These are phyloP conservation scores for Anisodus tanguticus DNA, from an alignment of 257 asterid species.

Conservation along the genomic window DNA sequence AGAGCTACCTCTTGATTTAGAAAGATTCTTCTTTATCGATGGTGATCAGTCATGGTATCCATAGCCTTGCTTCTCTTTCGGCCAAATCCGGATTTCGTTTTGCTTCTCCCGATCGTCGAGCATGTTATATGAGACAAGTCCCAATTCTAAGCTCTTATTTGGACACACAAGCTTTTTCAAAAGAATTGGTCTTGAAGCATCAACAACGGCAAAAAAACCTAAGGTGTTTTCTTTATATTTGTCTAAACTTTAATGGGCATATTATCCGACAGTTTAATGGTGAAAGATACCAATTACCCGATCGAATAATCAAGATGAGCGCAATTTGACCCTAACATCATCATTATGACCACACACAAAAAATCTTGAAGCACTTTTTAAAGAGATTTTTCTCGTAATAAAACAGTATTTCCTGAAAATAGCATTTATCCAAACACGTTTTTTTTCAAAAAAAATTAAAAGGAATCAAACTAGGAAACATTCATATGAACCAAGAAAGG, in stretches of 20 bases:
- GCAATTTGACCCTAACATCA: no score
- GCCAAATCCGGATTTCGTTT: no score
- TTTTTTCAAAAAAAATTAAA: background rate
- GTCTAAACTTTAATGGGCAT: background rate
- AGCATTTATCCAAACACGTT: background rate
- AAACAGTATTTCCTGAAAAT: background rate
- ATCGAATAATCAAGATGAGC: background rate
- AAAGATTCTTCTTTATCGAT: no score
- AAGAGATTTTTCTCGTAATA: background rate
- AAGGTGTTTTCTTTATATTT: background rate
- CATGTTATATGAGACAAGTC: no score
- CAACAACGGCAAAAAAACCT: background rate
- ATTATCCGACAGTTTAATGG: background rate
- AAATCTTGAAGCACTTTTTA: background rate
- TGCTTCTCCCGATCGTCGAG: no score
- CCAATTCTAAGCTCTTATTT: background rate
- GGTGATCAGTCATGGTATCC: no score
- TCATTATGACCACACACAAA: background rate
- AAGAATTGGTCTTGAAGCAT: background rate
- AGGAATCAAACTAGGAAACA: background rate
- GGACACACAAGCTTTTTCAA: no score
- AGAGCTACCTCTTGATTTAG: no score
- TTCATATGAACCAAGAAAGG: conserved; percentile 18
- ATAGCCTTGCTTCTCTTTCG: no score
- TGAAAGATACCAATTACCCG: background rate